Conservation (phyloP, 169 alveolate genomes). For the Plasmodium blacklocki region DNA sequence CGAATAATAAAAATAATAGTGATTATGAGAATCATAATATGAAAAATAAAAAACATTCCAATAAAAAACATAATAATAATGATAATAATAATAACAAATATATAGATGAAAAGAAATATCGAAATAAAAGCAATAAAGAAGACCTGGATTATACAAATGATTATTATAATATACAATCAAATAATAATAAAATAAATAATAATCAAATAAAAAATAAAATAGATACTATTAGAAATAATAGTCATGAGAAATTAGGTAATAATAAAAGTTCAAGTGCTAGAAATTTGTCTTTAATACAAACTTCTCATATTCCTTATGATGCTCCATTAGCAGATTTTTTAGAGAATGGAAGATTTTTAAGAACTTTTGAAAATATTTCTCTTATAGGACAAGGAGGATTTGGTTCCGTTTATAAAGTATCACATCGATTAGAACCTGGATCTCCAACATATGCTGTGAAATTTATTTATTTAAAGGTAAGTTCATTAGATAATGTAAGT, state of each 20-base stretch:
- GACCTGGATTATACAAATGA: too few relatives aligned
- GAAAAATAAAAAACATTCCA: slow-evolving; percentile 6
- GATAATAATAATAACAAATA: slow-evolving; percentile 1
- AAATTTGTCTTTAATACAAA: slow-evolving; percentile 25
- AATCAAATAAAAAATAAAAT: slow-evolving; percentile 10
- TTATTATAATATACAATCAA: too few relatives aligned
- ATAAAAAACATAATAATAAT: slow-evolving; percentile 14
- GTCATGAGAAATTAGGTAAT: slow-evolving; percentile 28
- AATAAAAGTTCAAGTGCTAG: slow-evolving; percentile 50
- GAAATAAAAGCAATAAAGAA: too few relatives aligned
- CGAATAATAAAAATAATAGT: slow-evolving; percentile 1
- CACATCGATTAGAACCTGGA: slow-evolving; percentile 92
- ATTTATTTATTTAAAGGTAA: slow-evolving; percentile 85
- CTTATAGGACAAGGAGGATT: slow-evolving; percentile 93
- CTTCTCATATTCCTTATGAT: slow-evolving; percentile 74
- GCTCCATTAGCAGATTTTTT: slow-evolving; percentile 78
- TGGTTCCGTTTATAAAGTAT: slow-evolving; percentile 91
- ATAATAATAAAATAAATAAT: background rate
- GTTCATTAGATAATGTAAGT: slow-evolving; percentile 88
- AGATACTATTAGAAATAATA: slow-evolving; percentile 15
- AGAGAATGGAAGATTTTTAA: slow-evolving; percentile 90
- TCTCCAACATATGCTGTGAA: slow-evolving; percentile 91
- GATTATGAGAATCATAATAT: slow-evolving; percentile 17
- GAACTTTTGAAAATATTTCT: slow-evolving; percentile 88
- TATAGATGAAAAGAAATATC: background rate